Percentiles rank a stretch among this genome's conserved stretches.
These are phyloP conservation scores for Talaromyces ruber DNA, from an alignment of 495 filamentous ascomycete genomes.

Conservation along the genomic window DNA sequence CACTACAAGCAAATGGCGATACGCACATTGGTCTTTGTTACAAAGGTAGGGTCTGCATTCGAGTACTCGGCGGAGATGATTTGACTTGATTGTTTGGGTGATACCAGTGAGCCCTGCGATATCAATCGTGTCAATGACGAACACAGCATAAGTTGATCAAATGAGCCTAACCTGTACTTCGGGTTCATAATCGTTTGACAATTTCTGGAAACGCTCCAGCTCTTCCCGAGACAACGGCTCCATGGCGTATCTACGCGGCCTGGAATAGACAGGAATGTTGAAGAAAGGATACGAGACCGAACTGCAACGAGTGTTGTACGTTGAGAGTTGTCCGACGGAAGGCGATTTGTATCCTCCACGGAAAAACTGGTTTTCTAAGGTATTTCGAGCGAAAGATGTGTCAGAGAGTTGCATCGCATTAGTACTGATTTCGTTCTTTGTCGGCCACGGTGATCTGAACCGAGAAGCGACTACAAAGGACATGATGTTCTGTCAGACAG, in stretches of 20 bases:
- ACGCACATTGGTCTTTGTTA: conserved; percentile 78
- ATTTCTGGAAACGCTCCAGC: conserved; percentile 44
- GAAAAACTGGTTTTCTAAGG: conserved; percentile 27
- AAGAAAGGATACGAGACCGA: conserved; percentile 15
- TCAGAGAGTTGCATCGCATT: conserved; percentile 40
- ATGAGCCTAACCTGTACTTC: conserved; percentile 47
- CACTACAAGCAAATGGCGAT: background rate
- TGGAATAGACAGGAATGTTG: background rate
- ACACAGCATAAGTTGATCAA: conserved; percentile 2
- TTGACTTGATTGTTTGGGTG: conserved; percentile 66
- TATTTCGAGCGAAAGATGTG: conserved; percentile 27
- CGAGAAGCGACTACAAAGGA: conserved; percentile 1
- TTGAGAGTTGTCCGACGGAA: conserved; percentile 10
- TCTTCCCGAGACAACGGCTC: conserved; percentile 40
- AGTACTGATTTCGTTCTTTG: conserved; percentile 1
- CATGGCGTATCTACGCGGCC: conserved; percentile 23
- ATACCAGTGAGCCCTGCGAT: conserved; percentile 71
- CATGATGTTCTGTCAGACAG: conserved; percentile 1
- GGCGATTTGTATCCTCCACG: conserved; percentile 19
- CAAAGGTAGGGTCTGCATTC: conserved; percentile 77
- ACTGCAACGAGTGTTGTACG: conserved; percentile 17
- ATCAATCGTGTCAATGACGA: conserved; percentile 10
- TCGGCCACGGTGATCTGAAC: conserved; percentile 5
- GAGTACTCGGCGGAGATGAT: conserved; percentile 82
- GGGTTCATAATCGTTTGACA: conserved; percentile 58